Evolutionary conservation across 352 stramenopile species (phyloP), one percentile per base, ranked within the genome.

Genomic region (Phytopythium litorale): DNA sequence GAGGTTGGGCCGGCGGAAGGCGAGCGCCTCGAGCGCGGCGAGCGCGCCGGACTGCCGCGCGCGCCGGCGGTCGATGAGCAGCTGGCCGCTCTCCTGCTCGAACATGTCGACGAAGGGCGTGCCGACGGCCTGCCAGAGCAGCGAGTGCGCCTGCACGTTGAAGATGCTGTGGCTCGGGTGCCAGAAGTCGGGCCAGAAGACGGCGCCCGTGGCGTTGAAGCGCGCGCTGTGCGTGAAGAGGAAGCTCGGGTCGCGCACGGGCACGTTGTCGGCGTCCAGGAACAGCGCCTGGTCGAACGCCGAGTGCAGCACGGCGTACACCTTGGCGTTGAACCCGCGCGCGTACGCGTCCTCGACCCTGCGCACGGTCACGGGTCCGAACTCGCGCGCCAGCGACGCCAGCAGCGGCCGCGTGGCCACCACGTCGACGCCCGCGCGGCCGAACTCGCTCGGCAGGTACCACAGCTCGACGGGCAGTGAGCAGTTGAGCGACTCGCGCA

Each of bases 111-210:
- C 72, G 53, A 76, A 84, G 7, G 67, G 64, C 40, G 78, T 42
- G 45, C 68, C 76, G 7, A 88, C 55, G 28, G 84, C 56, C 35
- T 83, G 66, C 77, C 79, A 88, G 12, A 88, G 60, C 50, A 84
- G 66, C 30, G 72, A 82, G 8, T 73, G 52, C 18, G 65, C 65
- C 37, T 86, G 70, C 38, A 88, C 76, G 57, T 88, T 88, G 51
- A 88, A 88, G 48, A 86, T 84, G 6, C 76, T 72, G 54, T 82
- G 60, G 23, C 49, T 64, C 21, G 74, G 72, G 50, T 78, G 73
- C 79, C 79, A 88, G 61, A 81, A 86, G 48, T 88, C 79, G 0
- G 79, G 79, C 79, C 79, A 88, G 48, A 88, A 86, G n/a, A 87
- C 40, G 16, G 79, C 75, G 11, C 77, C 79, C 7, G 66, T 81